Conservation (phyloP, 2,329 filamentous ascomycete species). For the Thelonectria discophora region DNA sequence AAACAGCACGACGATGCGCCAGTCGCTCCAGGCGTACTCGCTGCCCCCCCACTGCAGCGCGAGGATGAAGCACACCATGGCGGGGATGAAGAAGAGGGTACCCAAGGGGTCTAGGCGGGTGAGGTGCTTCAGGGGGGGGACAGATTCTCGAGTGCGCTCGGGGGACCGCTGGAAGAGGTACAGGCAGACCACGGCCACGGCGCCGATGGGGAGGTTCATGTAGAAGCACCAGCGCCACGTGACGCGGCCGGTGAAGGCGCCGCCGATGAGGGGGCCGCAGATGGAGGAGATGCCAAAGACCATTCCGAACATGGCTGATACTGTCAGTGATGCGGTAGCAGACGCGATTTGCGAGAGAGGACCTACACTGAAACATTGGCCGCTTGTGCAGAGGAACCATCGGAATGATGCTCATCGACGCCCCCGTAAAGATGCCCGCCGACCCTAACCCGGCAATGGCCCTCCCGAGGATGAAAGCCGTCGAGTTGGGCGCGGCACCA, state of each 20-base stretch:
- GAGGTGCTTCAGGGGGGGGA: conserved; percentile 53
- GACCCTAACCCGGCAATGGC: conserved; percentile 65
- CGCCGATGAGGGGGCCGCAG: conserved; percentile 62
- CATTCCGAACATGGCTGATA: conserved; percentile 60
- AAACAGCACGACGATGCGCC: conserved; percentile 64
- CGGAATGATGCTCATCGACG: conserved; percentile 64
- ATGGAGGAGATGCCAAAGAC: conserved; percentile 65
- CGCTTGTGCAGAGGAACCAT: conserved; percentile 68
- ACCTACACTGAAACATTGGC: conserved; percentile 62
- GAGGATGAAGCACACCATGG: conserved; percentile 66
- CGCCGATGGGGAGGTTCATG: conserved; percentile 66
- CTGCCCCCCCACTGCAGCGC: conserved; percentile 71
- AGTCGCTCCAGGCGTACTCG: conserved; percentile 60
- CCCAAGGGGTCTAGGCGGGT: conserved; percentile 67
- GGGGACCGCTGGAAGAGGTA: conserved; percentile 59
- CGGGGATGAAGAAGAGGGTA: conserved; percentile 67
- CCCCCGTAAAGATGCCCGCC: conserved; percentile 66
- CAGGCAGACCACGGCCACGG: conserved; percentile 58
- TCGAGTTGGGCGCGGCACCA: conserved; percentile 62
- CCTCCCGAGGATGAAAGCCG: conserved; percentile 64
- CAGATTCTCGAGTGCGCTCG: conserved; percentile 41
- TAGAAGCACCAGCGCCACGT: conserved; percentile 68
- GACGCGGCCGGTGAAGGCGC: conserved; percentile 58
- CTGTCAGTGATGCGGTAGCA: no score
- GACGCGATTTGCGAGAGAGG: no score